Base-by-base conservation (phyloP, 2,329 filamentous ascomycete genomes). In the Aspergillus clavatus region DNA sequence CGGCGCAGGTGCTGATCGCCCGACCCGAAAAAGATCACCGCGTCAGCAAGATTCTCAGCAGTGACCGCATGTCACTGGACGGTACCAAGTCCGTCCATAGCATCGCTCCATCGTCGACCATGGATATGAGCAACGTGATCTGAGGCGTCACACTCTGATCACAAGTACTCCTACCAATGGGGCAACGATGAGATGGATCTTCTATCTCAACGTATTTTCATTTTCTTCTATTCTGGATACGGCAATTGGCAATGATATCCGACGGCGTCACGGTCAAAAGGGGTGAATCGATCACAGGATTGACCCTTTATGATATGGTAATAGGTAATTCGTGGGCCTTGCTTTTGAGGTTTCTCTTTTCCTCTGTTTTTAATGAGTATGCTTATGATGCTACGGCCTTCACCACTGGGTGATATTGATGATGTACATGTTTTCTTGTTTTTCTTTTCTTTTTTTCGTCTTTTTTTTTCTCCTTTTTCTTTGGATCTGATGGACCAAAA, bases 1-100 rank as follows among this genome's bases (percentile, higher is more conserved):
- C 91, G 7, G 93, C 94, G 5, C 91, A 97, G 68, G 93, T 98
- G 27, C 79, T 97, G 49, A 81, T 96, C 35, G 86, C 85, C 22
- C 67, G 69, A 35, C 65, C 56, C 65, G 71, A 58, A 66, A 77
- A 72, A 54, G 70, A 68, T 27, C 69, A 66, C 49, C 61, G 63
- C 48, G 58, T 67, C 41, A 62, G 63, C 31, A 60, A 65, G 42
- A 65, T 67, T 52, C 46, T 62, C 48, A 70, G 66, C 48, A 68
- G 63, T 44, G 71, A 70, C 47, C 66, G 62, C 51, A 70, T 72
- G 63, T 69, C 69, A n/a, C 47, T 71, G 40, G 66, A 72, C 42
- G 57, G 59, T 14, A 61, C 58, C 46, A 61, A 56, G 33, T 71
- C 68, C 5, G 62, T 68, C 18, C 65, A 71, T 46, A 73, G 70